Base-by-base conservation (phyloP, 2,329 filamentous ascomycete genomes). In the Fonsecaea multimorphosa region DNA sequence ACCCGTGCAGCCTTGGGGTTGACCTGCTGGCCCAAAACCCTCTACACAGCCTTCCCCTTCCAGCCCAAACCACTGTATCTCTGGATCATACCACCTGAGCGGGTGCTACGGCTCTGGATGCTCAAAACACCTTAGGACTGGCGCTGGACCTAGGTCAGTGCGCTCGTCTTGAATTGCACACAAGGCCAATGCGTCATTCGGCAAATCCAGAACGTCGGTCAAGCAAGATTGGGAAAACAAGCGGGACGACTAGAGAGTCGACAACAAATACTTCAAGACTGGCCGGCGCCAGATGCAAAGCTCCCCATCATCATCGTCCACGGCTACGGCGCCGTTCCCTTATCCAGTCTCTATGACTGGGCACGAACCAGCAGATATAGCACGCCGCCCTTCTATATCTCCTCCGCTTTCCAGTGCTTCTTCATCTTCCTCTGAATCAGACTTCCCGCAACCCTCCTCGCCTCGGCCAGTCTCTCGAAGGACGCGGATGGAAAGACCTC, bases 401-500 rank as follows among this genome's bases (percentile, higher is more conserved):
- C 68, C 70, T 14, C 61, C 68, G 24, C 55, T 69, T 49, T 71
- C 71, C 16, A 68, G 70, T 58, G 66, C 31, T n/a, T 84, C 82
- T 27, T 80, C 80, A 27, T 77, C 78, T 34, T 80, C 80, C 31
- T 81, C 80, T 29, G 78, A 81, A 71, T 80, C 78, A 62, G 83
- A 85, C 75, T 78, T 78, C 64, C 78, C 78, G 74, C 74, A 81
- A 59, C 76, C 76, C 29, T 75, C 75, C 58, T 78, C 78, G 22
- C 75, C 82, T 72, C 86, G 91, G 38, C 90, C 91, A 31, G 34
- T 22, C 11, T 63, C 63, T 24, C 78, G 79, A 49, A 77, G 77
- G 59, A 77, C 78, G 46, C 77, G 82, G 71, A 79, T 80, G 53
- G 76, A 82, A 68, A 86, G 91, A 38, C 91, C 91, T 31, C 85